A percentile compares a stretch with the other conserved stretches of the same genome.
Evolutionary conservation across 2,329 filamentous ascomycete species (phyloP).

Genomic region (Colletotrichum tanaceti): DNA sequence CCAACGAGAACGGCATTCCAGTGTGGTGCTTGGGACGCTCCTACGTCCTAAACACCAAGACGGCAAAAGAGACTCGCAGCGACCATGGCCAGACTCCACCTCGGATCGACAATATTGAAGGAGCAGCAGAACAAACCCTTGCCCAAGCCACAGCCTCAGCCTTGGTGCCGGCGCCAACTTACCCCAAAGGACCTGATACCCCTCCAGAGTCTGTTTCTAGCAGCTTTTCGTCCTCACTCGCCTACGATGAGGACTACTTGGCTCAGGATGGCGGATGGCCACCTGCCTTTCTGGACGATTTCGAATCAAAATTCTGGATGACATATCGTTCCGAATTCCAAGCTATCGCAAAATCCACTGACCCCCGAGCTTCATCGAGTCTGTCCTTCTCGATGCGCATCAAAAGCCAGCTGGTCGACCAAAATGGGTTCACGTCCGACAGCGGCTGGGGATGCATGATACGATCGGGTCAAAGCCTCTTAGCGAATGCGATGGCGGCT

Average conservation of each 20-base stretch:
- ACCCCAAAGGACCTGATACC: constrained; percentile 54
- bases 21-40: constrained; percentile 83
- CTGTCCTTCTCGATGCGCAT: constrained; percentile 88
- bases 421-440: constrained; percentile 88
- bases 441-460: constrained; percentile 99
- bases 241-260: constrained; percentile 57
- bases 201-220: constrained; percentile 62
- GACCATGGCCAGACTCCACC: constrained; percentile 37
- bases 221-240: constrained; percentile 64
- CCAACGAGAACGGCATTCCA: constrained; percentile 76
- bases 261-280: constrained; percentile 77
- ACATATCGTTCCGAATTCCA: constrained; percentile 92
- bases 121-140: constrained; percentile 34
- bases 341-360: constrained; percentile 81
- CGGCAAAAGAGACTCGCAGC: constrained; percentile 37
- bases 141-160: constrained; percentile 38
- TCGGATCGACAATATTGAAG: constrained; percentile 14
- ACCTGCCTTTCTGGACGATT: constrained; percentile 85
- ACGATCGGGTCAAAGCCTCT: constrained; percentile 89
- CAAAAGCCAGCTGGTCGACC: constrained; percentile 81
- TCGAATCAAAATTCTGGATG: constrained; percentile 95
- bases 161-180: background rate
- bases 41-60: constrained; percentile 58
- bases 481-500: constrained; percentile 85
- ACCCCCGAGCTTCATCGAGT: constrained; percentile 75